A percentile compares a stretch with the other conserved stretches of the same genome.
These are phyloP conservation scores for Theobroma cacao DNA, from an alignment of 345 rosid genomes.

Conservation along the genomic window DNA sequence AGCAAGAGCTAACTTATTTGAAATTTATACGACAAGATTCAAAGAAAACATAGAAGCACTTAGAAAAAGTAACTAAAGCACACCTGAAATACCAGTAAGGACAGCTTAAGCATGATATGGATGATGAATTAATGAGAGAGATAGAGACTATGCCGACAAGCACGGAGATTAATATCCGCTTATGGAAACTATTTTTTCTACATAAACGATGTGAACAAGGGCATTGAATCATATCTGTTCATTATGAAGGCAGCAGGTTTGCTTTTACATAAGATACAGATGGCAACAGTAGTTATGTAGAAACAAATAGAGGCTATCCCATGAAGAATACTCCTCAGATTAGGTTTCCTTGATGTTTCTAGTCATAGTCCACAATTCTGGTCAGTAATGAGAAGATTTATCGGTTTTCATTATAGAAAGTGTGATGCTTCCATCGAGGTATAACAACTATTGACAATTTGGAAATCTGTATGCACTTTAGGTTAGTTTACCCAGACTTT, in stretches of 20 bases:
- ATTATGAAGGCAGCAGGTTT: neutral
- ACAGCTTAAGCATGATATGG: neutral
- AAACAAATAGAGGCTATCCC: neutral
- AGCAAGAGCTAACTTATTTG: neutral
- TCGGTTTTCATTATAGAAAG: neutral
- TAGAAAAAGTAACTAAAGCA: neutral
- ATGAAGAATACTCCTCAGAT: neutral
- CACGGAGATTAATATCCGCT: neutral
- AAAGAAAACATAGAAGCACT: neutral
- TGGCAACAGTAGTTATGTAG: neutral
- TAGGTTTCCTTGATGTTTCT: neutral
- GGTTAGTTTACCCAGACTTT: neutral
- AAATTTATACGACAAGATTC: neutral
- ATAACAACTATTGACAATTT: neutral
- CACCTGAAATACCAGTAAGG: neutral
- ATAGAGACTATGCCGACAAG: neutral
- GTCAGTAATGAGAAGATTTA: neutral
- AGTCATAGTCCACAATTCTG: too few species aligned
- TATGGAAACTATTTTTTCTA: neutral
- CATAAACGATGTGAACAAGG: neutral
- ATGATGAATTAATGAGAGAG: neutral
- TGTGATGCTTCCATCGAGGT: neutral
- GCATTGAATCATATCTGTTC: neutral
- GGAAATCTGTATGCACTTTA: too few species aligned
- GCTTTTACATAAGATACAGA: neutral